phyloP scores from a whole-genome alignment of 192 early-diverging fungal species.

The Coemansia sp. region DNA sequence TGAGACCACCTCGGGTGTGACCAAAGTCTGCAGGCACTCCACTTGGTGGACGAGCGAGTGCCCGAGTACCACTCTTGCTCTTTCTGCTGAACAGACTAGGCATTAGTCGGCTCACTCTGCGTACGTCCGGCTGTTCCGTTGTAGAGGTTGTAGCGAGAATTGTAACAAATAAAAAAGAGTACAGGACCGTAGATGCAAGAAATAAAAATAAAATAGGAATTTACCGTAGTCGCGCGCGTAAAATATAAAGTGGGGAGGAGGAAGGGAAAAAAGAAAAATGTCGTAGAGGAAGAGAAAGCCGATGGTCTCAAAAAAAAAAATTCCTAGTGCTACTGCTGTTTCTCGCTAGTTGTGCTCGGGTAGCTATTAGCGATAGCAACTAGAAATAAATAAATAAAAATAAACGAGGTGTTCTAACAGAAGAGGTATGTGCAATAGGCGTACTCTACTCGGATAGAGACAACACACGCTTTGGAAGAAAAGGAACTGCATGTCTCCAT shows the following conservation, averaged over 20 bases:
- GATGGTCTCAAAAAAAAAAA: neutral
- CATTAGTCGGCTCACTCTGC: conserved; percentile 23
- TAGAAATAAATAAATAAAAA: neutral
- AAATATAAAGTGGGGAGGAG: neutral
- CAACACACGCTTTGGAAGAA: neutral
- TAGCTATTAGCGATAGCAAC: neutral
- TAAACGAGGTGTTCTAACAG: neutral
- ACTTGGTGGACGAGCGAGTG: conserved; percentile 33
- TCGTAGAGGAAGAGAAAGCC: neutral
- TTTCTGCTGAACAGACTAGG: conserved; percentile 52
- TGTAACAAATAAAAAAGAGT: conserved; percentile 7
- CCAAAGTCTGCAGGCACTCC: conserved; percentile 46
- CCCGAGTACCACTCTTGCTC: conserved; percentile 36
- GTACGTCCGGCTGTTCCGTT: conserved; percentile 2
- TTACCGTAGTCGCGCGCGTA: neutral
- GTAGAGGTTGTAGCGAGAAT: neutral
- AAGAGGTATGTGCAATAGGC: neutral
- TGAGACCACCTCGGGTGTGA: conserved; percentile 32
- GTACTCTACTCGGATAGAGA: neutral
- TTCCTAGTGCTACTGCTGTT: conserved; percentile 2
- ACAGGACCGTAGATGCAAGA: conserved; percentile 6
- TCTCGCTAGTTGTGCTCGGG: neutral
- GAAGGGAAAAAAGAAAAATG: neutral
- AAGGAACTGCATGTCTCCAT: neutral
- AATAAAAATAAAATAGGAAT: neutral